Conservation (phyloP, 495 filamentous ascomycete species). For the Neurospora africana region DNA sequence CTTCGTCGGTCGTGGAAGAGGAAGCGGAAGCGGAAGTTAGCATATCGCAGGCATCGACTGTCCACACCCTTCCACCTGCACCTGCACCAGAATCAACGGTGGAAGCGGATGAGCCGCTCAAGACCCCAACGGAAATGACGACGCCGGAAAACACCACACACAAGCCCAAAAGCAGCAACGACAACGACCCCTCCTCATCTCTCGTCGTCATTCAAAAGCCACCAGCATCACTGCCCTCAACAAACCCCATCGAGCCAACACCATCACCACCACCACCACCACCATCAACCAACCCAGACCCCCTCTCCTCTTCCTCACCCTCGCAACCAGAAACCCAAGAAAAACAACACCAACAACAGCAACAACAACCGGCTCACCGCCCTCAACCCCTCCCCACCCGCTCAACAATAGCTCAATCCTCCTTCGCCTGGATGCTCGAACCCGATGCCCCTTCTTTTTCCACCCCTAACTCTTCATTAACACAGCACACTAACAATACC, state of each 20-base stretch:
- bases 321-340: conserved; percentile 1
- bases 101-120: neutral
- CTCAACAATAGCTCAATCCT: conserved; percentile 67
- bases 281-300: neutral
- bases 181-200: neutral
- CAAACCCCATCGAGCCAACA: neutral
- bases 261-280: neutral
- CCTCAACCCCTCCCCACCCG: conserved; percentile 43
- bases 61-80: neutral
- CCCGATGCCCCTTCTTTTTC: conserved; percentile 18
- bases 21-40: neutral
- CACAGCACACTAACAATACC: conserved; percentile 2
- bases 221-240: neutral
- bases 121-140: neutral
- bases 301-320: neutral
- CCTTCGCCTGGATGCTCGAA: conserved; percentile 91
- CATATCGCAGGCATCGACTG: neutral
- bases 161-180: neutral
- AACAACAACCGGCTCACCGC: conserved; percentile 5
- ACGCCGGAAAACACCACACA: conserved; percentile 15
- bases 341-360: neutral
- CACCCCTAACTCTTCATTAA: neutral
- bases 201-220: neutral
- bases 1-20: conserved; percentile 19
- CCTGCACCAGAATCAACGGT: neutral